Evolutionary conservation across 345 rosid species (phyloP).

Genomic region (Salix exigua): DNA sequence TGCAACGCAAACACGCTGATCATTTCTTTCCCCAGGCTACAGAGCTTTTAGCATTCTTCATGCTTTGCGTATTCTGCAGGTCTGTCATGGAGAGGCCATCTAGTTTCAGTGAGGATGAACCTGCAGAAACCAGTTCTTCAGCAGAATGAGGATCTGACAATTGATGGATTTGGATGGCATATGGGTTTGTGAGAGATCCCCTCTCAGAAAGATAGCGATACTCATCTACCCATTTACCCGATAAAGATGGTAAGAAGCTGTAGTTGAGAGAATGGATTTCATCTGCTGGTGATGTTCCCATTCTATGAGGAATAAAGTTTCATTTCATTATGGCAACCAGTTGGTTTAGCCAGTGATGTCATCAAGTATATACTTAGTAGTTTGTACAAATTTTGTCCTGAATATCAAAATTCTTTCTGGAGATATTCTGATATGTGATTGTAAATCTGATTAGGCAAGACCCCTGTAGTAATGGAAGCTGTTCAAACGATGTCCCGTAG

Average conservation of each 20-base stretch:
- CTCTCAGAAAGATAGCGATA: neutral
- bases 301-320: neutral
- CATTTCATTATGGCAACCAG: slow-evolving; percentile 9
- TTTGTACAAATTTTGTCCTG: slow-evolving; percentile 14
- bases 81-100: slow-evolving; percentile 45
- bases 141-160: slow-evolving; percentile 26
- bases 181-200: neutral
- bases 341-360: neutral
- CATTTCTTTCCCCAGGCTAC: neutral
- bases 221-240: neutral
- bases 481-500: neutral
- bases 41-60: neutral
- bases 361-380: slow-evolving; percentile 10
- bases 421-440: neutral
- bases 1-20: neutral
- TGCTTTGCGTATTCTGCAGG: slow-evolving; percentile 27
- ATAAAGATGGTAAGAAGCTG: neutral
- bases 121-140: slow-evolving; percentile 58
- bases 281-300: neutral
- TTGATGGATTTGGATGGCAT: slow-evolving; percentile 5
- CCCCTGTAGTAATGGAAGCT: neutral
- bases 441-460: neutral
- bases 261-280: slow-evolving; percentile 9
- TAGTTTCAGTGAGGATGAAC: slow-evolving; percentile 70
- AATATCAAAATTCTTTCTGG: neutral